A percentile compares a stretch with the other conserved stretches of the same genome.
Evolutionary conservation across 768 basidiomycete species (phyloP).

Genomic region (Amanita exitialis): DNA sequence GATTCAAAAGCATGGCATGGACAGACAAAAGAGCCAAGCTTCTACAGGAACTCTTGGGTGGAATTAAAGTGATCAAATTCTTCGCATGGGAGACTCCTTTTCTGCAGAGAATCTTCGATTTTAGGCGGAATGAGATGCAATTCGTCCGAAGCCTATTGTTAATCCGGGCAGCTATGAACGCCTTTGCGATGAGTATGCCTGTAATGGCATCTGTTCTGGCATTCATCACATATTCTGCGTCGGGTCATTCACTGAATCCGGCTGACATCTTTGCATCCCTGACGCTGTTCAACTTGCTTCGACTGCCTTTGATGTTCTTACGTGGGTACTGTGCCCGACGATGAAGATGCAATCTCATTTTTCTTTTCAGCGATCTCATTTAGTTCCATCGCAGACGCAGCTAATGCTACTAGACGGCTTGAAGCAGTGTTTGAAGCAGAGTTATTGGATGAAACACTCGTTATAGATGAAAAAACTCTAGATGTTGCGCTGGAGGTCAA

Average conservation of each 20-base stretch:
- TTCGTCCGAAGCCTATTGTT: conserved; percentile 60
- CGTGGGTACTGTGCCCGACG: conserved; percentile 23
- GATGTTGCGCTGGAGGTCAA: conserved; percentile 59
- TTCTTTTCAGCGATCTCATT: conserved; percentile 25
- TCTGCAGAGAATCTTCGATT: conserved; percentile 58
- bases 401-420: conserved; percentile 70
- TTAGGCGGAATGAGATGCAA: conserved; percentile 60
- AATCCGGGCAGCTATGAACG: conserved; percentile 56
- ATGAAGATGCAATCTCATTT: conserved; percentile 5
- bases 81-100: conserved; percentile 87
- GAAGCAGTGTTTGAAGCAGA: conserved; percentile 82
- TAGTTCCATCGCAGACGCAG: conserved; percentile 75
- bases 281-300: conserved; percentile 74
- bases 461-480: conserved; percentile 37
- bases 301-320: conserved; percentile 72
- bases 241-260: conserved; percentile 59
- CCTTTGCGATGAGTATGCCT: conserved; percentile 64
- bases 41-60: conserved; percentile 80
- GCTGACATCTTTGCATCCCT: conserved; percentile 78
- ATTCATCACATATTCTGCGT: conserved; percentile 67
- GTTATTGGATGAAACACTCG: conserved; percentile 46
- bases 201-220: conserved; percentile 69
- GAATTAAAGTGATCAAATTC: conserved; percentile 89
- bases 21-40: conserved; percentile 87
- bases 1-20: conserved; percentile 75